phyloP scores from a whole-genome alignment of 495 filamentous ascomycete species.

The Daldinia bambusicola region DNA sequence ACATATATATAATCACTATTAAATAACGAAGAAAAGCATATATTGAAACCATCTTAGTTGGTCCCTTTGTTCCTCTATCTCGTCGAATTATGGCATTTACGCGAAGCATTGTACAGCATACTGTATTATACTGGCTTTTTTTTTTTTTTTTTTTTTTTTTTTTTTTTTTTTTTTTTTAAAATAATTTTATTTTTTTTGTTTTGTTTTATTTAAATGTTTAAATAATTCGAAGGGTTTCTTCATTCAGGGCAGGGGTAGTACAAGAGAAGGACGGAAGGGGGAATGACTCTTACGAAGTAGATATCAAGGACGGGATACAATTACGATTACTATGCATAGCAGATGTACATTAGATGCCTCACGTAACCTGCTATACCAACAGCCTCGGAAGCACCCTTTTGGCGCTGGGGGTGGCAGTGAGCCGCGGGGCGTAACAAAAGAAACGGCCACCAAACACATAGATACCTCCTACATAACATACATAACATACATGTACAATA shows the following conservation, averaged over 20 bases:
- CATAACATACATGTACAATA: neutral
- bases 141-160: neutral
- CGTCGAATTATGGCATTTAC: conserved; percentile 18
- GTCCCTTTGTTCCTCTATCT: neutral
- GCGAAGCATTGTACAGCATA: neutral
- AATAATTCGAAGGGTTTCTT: neutral
- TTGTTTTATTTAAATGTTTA: conserved; percentile 2
- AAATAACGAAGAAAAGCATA: conserved; percentile 7
- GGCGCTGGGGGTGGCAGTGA: neutral
- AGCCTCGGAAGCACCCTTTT: neutral
- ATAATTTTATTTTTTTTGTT: neutral
- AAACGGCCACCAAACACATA: neutral
- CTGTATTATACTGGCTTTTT: conserved; percentile 14
- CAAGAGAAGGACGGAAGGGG: neutral
- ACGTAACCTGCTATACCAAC: too few species aligned
- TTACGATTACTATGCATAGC: too few species aligned
- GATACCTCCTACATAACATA: too few species aligned
- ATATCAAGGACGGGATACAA: neutral
- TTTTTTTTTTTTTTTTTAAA: conserved; percentile 2
- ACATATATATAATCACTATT: conserved; percentile 18
- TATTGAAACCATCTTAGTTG: neutral
- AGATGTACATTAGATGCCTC: too few species aligned
- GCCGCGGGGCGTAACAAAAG: neutral
- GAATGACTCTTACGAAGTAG: neutral
- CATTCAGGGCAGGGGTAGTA: neutral